Conservation (phyloP, 129 eudicot species). For the Flaveria bidentis region DNA sequence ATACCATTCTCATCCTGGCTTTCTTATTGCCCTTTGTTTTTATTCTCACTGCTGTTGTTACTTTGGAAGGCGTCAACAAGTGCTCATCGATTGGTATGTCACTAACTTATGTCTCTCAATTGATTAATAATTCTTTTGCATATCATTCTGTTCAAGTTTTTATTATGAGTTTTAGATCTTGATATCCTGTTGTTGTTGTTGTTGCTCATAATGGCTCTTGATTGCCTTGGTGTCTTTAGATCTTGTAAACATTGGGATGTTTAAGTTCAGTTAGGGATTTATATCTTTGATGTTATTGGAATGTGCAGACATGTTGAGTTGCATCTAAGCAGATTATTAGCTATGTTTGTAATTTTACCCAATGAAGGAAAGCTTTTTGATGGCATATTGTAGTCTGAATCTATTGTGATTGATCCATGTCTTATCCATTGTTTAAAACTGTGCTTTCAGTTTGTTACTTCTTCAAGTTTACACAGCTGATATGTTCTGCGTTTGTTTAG, state of each 20-base stretch:
- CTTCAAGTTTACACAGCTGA: neutral
- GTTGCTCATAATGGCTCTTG: neutral
- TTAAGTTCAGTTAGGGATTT: slow-evolving; percentile 2
- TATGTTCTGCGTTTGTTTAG: neutral
- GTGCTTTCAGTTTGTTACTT: neutral
- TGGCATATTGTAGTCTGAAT: neutral
- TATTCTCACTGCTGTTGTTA: slow-evolving; percentile 88
- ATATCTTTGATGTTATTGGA: neutral
- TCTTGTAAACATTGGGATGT: slow-evolving; percentile 13
- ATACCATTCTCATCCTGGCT: slow-evolving; percentile 78
- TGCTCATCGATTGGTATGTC: slow-evolving; percentile 81
- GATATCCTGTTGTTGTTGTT: neutral
- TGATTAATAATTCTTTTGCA: slow-evolving; percentile 1
- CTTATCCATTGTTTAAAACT: neutral
- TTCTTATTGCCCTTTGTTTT: slow-evolving; percentile 87
- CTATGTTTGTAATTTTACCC: no score
- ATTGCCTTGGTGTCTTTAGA: neutral
- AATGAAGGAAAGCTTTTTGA: neutral
- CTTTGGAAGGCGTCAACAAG: slow-evolving; percentile 98
- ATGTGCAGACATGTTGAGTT: slow-evolving; percentile 1
- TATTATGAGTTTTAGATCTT: slow-evolving; percentile 15
- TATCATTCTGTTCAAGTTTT: neutral
- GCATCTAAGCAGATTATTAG: neutral
- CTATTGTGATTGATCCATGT: no score
- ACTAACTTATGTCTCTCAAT: slow-evolving; percentile 6